Evolutionary conservation across 2,329 filamentous ascomycete species (phyloP), one percentile per base, ranked within the genome.

Genomic region (Chrysoporthe cubensis): DNA sequence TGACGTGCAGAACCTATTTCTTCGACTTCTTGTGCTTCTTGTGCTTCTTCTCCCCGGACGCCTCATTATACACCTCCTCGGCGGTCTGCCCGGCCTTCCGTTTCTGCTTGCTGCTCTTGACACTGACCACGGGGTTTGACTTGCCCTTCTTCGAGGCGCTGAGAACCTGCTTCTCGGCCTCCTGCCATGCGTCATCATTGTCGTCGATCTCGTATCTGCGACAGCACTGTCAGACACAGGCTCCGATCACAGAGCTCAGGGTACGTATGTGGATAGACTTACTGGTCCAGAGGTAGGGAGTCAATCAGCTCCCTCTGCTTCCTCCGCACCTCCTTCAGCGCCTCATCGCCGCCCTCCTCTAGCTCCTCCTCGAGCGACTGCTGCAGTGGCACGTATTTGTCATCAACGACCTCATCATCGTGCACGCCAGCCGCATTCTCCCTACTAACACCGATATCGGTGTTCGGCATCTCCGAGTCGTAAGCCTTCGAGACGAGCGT

Each of bases 271-370:
- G 8, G 3, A 7, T 37, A 16, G 7, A 44, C 90, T 86, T 85
- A 95, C 88, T 92, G 90, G 75, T 97, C 93, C 64, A 98, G 84
- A 57, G 95, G 94, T 70, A 98, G 82, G 71, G 94, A 91, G 82
- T 97, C 92, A 75, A 98, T 97, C 72, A 98, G 83, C 72, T 93
- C 92, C 74, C 91, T 89, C 79, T 97, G 93, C 80, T 95, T 92
- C 78, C 92, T 89, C 72, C 87, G 88, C 74, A 97, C 82, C 68
- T 88, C 88, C 60, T 83, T 84, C 70, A 93, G 80, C 37, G 92
- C 88, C 78, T 96, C 90, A 69, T 95, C 88, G 1, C 91, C 94
- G 18, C 90, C 94, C 75, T 96, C 92, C 65, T 90, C 90, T 21
- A 98, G 84, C 78, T 98, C 96, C 11, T 96, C 92, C 42, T 93